Base-by-base conservation (phyloP, 306 rosid genomes). In the Prunus kanzakura region DNA sequence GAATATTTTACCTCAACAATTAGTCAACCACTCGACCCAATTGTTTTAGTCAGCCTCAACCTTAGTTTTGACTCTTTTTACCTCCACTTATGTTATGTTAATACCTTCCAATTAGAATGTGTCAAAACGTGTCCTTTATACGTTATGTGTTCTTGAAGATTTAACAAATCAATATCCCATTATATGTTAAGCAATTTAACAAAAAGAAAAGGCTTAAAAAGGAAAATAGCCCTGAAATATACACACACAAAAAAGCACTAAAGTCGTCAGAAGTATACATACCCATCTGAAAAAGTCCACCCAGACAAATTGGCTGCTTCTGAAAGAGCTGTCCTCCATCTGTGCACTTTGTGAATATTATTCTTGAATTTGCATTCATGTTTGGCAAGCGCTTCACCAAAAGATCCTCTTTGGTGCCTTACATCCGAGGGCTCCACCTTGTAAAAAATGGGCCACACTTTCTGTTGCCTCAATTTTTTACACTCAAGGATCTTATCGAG, bases 251-350 rank as follows among this genome's bases (percentile, higher is more conserved):
- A 58, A 2, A 0, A 58, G 18, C 64, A 22, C 27, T 1, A 49
- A 0, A 25, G 8, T 61, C 22, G 2, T 22, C 1, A 15, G 38
- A 7, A 16, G 15, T 49, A 14, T 46, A 49, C 43, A 9, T 58
- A 13, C 73, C 60, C 73, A 9, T 47, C 25, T 8, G 1, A 1
- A 60, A 50, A 15, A 27, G 14, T 43, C 61, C 45, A 69, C 18
- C 61, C 73, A 27, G 61, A 69, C 61, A 69, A 49, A 41, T 1
- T 2, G 3, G 73, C 27, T 69, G 27, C 73, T 8, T 50, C 46
- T 6, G 45, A 16, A 69, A 69, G 73, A 50, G 73, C 73, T 16
- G 12, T 4, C 18, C 15, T 69, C 73, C 73, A 69, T 27, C n/a
- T 16, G 25, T 27, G 5, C 16, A 69, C 64, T 15, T 58, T 58